phyloP scores from a whole-genome alignment of 2,329 filamentous ascomycete species.

The Neopestalotiopsis sp. region DNA sequence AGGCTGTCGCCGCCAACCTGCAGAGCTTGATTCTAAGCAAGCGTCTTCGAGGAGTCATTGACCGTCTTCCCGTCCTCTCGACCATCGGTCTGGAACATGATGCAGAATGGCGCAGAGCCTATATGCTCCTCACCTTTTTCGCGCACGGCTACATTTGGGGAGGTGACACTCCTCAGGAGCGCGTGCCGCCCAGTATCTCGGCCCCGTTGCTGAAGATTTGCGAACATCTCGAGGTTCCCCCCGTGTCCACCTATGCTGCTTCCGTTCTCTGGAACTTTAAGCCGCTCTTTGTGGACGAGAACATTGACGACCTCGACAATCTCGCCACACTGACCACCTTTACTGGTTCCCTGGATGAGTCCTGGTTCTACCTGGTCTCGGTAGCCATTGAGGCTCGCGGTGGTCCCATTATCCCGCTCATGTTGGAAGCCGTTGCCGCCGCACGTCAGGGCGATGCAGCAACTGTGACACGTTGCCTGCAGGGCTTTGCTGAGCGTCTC shows the following conservation, averaged over 20 bases:
- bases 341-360: conserved; percentile 93
- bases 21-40: conserved; percentile 86
- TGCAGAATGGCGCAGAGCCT: conserved; percentile 86
- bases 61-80: conserved; percentile 81
- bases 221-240: conserved; percentile 79
- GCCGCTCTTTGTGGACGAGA: conserved; percentile 83
- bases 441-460: conserved; percentile 71
- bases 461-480: conserved; percentile 79
- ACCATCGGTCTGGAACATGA: conserved; percentile 82
- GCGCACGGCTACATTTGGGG: conserved; percentile 93
- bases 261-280: conserved; percentile 97
- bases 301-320: conserved; percentile 83
- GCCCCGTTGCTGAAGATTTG: conserved; percentile 82
- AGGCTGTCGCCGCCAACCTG: conserved; percentile 82
- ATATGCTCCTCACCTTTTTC: conserved; percentile 70
- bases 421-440: conserved; percentile 85
- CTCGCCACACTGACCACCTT: conserved; percentile 88
- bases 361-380: conserved; percentile 97
- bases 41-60: conserved; percentile 78
- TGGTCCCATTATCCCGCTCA: conserved; percentile 83
- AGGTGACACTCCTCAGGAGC: conserved; percentile 80
- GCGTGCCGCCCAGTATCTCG: conserved; percentile 80
- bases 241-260: conserved; percentile 92
- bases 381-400: conserved; percentile 94
- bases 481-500: conserved; percentile 81